Evolutionary conservation across 805 yeast species (phyloP).

Genomic region (Saccharomycodes ludwigii): DNA sequence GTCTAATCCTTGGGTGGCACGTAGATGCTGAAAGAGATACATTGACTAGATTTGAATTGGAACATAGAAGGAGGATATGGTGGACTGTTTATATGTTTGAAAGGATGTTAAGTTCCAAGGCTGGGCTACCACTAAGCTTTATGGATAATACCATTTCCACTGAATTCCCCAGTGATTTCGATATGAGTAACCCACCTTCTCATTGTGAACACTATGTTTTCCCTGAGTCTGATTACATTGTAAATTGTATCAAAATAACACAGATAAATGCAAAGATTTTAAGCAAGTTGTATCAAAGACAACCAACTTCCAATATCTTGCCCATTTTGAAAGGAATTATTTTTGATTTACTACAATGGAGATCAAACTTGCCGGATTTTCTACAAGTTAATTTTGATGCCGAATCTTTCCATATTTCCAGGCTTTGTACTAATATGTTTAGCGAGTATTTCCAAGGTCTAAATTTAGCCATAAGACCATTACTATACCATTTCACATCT

Average conservation of each 20-base stretch:
- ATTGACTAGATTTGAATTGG: slow-evolving; percentile 56
- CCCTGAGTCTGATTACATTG: slow-evolving; percentile 67
- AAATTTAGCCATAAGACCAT: slow-evolving; percentile 66
- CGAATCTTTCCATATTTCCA: slow-evolving; percentile 38
- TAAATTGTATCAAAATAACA: slow-evolving; percentile 66
- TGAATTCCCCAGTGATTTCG: slow-evolving; percentile 62
- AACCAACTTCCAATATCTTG: slow-evolving; percentile 62
- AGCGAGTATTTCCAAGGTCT: slow-evolving; percentile 78
- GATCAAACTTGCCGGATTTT: slow-evolving; percentile 48
- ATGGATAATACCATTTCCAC: slow-evolving; percentile 76
- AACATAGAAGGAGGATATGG: slow-evolving; percentile 71
- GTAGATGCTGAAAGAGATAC: slow-evolving; percentile 69
- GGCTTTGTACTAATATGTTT: slow-evolving; percentile 62
- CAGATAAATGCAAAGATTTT: slow-evolving; percentile 66
- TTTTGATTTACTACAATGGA: slow-evolving; percentile 56
- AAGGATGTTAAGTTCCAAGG: slow-evolving; percentile 71
- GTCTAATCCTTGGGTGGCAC: slow-evolving; percentile 66
- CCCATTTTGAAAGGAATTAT: slow-evolving; percentile 65
- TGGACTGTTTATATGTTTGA: slow-evolving; percentile 84
- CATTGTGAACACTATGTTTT: slow-evolving; percentile 56
- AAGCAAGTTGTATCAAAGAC: slow-evolving; percentile 58
- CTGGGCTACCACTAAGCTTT: slow-evolving; percentile 67
- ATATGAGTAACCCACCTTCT: slow-evolving; percentile 47
- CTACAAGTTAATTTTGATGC: slow-evolving; percentile 52
- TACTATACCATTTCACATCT: slow-evolving; percentile 64